Percentiles rank a stretch among this genome's conserved stretches.
These are phyloP conservation scores for Penicillium frequentans DNA, from an alignment of 2,329 filamentous ascomycete genomes.

Conservation along the genomic window DNA sequence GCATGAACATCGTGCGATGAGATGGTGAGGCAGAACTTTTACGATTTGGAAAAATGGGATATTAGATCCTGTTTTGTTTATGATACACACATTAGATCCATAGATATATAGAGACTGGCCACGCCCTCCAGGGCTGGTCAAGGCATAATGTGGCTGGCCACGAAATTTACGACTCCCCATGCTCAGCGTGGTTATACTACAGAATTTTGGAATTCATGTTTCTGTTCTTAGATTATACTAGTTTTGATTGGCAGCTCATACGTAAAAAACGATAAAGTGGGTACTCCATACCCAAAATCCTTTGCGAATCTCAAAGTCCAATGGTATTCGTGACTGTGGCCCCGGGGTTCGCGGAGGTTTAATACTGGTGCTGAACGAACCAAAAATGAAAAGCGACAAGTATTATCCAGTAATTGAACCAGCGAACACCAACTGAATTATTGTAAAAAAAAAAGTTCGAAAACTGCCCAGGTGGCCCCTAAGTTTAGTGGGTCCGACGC, in stretches of 20 bases:
- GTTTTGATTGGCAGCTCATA: not conserved
- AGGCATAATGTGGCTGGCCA: not conserved
- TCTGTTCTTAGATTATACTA: not conserved
- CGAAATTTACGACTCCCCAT: not conserved
- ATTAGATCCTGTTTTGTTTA: too few relatives aligned
- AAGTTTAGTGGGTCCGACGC: not conserved
- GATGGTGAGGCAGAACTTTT: too few relatives aligned
- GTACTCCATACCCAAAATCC: not conserved
- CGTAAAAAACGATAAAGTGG: not conserved
- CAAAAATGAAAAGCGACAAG: not conserved
- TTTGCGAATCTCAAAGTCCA: too few relatives aligned
- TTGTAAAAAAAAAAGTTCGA: not conserved
- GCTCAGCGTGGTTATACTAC: not conserved
- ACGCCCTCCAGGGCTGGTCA: too few relatives aligned
- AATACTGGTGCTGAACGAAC: not conserved
- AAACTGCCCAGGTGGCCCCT: too few relatives aligned
- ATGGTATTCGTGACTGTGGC: too few relatives aligned
- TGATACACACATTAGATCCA: too few relatives aligned
- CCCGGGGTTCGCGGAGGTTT: too few relatives aligned
- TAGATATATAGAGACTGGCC: not conserved
- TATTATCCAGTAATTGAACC: not conserved
- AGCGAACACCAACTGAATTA: not conserved
- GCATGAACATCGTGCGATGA: too few relatives aligned
- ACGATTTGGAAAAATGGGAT: too few relatives aligned
- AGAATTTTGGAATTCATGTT: not conserved